Base-by-base conservation (phyloP, 2,329 filamentous ascomycete species). In the Ceratocystis alfenasii region DNA sequence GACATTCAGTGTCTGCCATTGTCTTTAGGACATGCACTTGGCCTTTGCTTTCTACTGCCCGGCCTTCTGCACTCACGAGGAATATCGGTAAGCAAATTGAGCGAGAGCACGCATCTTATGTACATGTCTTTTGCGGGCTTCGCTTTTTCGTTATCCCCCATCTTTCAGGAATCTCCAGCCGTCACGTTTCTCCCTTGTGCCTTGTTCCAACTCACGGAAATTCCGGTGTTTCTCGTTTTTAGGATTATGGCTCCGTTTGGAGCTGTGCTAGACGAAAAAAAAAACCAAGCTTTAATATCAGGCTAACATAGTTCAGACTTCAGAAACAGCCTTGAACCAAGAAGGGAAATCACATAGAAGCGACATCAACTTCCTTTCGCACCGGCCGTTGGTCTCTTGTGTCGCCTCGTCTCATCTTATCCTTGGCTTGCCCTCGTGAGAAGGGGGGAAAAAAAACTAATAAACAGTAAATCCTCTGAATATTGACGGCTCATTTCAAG, bases 161-260 rank as follows among this genome's bases (percentile, higher is more conserved):
- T 36, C 8, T n/a, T 33, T 57, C 12, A 30, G 28, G 28, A 5
- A n/a, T 30, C 53, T 6, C 25, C 28, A 8, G 36, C 10, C 12
- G 36, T 41, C 36, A 41, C 36, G 36, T 12, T 59, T 17, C 1
- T 33, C 55, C 8, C 6, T 64, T 55, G 30, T n/a, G 28, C 65
- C 20, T 28, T 53, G 22, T 62, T 62, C 22, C 41, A 36, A 15
- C n/a, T 57, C 55, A 36, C 8, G 7, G 0, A 15, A 45, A 10
- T 17, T 36, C 20, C 41, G 45, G n/a, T 10, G n/a, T 17, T 63
- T 65, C 46, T 68, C 70, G 5, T 50, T 36, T 33, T 22, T 2
- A 36, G 61, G 61, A 50, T 63, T 12, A 8, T 48, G 44, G 22
- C 55, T 17, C 36, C 10, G 10, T n/a, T 33, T 30, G 55, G 6